These are phyloP conservation scores for Phytopythium litorale DNA, from an alignment of 352 stramenopile species.

Conservation along the genomic window DNA sequence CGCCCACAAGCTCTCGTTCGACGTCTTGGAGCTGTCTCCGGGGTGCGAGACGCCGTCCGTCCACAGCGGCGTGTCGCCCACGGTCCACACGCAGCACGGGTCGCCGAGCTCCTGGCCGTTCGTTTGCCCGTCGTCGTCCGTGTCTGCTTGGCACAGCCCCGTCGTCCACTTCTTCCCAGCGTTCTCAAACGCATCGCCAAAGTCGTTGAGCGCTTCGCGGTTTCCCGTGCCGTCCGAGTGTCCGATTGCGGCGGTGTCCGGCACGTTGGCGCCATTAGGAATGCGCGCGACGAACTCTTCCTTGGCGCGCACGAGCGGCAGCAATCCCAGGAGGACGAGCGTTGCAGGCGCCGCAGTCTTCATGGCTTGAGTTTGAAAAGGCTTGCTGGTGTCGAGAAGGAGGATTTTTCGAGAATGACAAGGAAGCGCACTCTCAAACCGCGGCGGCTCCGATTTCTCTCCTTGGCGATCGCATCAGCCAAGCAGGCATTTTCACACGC, in stretches of 20 bases:
- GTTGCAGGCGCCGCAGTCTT: not conserved
- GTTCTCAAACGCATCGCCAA: slow-evolving; percentile 28
- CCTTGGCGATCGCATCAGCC: not conserved
- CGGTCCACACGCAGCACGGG: slow-evolving; percentile 28
- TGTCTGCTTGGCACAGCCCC: slow-evolving; percentile 26
- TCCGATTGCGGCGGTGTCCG: slow-evolving; percentile 22
- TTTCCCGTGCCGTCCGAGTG: slow-evolving; percentile 23
- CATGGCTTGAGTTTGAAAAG: not conserved
- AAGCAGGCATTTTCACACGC: not conserved
- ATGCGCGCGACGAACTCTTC: slow-evolving; percentile 22
- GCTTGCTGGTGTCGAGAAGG: not conserved
- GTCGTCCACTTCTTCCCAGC: slow-evolving; percentile 33
- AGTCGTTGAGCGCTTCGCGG: slow-evolving; percentile 15
- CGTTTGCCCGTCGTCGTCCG: slow-evolving; percentile 35
- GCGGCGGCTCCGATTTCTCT: not conserved
- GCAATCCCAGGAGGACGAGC: not conserved
- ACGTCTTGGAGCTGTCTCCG: slow-evolving; percentile 14
- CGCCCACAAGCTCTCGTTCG: slow-evolving; percentile 21
- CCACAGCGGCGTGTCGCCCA: slow-evolving; percentile 9
- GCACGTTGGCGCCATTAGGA: slow-evolving; percentile 39
- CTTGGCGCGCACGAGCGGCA: not conserved
- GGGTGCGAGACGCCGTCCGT: slow-evolving; percentile 23
- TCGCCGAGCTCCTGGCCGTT: slow-evolving; percentile 60
- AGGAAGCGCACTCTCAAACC: no score
- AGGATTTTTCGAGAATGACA: not conserved